Evolutionary conservation across 2,329 filamentous ascomycete genomes (phyloP).

Genomic region (Clonostachys chloroleuca): DNA sequence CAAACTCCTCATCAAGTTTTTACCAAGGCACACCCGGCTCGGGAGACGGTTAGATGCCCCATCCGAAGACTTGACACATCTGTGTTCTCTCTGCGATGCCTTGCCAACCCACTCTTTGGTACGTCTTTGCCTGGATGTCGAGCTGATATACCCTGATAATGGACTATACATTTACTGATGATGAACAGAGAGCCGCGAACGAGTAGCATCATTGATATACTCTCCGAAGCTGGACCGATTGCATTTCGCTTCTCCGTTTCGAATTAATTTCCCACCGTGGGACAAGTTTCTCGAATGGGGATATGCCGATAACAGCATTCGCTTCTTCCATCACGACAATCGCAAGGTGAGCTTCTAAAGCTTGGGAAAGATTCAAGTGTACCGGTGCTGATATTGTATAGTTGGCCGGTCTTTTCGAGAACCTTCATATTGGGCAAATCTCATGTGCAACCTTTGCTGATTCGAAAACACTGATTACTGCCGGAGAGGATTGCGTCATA

Average conservation of each 20-base stretch:
- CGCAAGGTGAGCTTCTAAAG: constrained; percentile 52
- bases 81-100: constrained; percentile 69
- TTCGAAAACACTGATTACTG: constrained; percentile 85
- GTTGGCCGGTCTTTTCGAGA: constrained; percentile 84
- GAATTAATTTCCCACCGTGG: constrained; percentile 84
- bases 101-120: constrained; percentile 75
- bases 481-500: constrained; percentile 87
- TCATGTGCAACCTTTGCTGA: constrained; percentile 82
- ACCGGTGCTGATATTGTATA: constrained; percentile 19
- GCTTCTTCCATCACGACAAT: constrained; percentile 83
- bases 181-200: constrained; percentile 60
- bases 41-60: constrained; percentile 63
- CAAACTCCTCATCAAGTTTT: constrained; percentile 97
- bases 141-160: not conserved
- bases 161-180: not conserved
- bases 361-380: not conserved
- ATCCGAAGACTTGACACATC: constrained; percentile 71
- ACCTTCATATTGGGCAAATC: constrained; percentile 87
- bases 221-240: constrained; percentile 77
- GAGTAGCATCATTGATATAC: constrained; percentile 74
- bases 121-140: constrained; percentile 11
- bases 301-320: constrained; percentile 86
- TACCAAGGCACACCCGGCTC: constrained; percentile 70
- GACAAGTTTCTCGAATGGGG: constrained; percentile 97
- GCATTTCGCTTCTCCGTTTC: constrained; percentile 77